These are phyloP conservation scores for Misopates orontium DNA, from an alignment of 257 asterid species.

Conservation along the genomic window DNA sequence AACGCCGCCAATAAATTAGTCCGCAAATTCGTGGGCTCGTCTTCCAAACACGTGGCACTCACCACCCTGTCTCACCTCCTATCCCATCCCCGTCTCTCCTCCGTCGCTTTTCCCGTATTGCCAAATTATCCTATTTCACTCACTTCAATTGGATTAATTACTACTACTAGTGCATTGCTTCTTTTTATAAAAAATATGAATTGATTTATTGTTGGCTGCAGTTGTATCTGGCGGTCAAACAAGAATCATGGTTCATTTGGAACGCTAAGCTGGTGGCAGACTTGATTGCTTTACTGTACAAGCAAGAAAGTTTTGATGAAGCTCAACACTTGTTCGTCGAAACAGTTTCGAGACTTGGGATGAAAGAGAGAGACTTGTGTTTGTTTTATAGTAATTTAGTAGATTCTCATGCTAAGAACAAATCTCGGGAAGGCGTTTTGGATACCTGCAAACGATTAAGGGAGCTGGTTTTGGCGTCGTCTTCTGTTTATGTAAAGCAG, in stretches of 20 bases:
- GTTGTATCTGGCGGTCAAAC: conserved; percentile 63
- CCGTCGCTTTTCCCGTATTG: conserved; percentile 62
- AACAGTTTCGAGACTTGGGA: conserved; percentile 44
- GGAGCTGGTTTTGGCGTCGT: conserved; percentile 40
- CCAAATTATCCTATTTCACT: neutral
- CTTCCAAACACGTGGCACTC: conserved; percentile 73
- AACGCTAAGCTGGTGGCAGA: conserved; percentile 79
- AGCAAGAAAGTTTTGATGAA: conserved; percentile 47
- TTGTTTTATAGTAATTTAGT: conserved; percentile 59
- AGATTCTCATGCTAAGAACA: conserved; percentile 56
- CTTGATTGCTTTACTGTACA: conserved; percentile 52
- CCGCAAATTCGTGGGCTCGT: conserved; percentile 71
- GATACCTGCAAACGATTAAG: conserved; percentile 44
- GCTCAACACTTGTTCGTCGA: conserved; percentile 52
- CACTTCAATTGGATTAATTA: too few species aligned
- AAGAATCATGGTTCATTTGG: conserved; percentile 89
- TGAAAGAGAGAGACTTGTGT: conserved; percentile 60
- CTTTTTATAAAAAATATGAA: too few species aligned
- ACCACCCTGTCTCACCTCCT: conserved; percentile 75
- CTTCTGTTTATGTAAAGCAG: conserved; percentile 58
- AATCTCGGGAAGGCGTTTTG: conserved; percentile 43
- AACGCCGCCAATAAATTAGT: conserved; percentile 48
- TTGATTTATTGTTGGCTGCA: conserved; percentile 33
- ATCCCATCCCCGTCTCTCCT: conserved; percentile 60
- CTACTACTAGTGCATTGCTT: neutral